Evolutionary conservation across 2,329 filamentous ascomycete genomes (phyloP).

Genomic region (Lasiodiplodia sp.): DNA sequence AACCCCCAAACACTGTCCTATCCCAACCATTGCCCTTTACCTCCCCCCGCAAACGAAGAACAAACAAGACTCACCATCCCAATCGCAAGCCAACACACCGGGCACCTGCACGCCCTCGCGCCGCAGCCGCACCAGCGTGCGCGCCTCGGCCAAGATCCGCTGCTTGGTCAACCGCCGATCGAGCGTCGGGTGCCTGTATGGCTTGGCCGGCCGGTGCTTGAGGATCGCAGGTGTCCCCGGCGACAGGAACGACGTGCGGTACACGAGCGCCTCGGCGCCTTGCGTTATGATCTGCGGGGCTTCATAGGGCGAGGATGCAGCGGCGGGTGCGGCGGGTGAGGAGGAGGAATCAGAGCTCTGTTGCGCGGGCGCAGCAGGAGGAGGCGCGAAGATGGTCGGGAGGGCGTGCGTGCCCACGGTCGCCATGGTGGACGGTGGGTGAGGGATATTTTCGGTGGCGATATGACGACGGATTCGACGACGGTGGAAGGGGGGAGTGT

Average conservation of each 20-base stretch:
- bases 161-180: constrained; percentile 87
- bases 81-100: constrained; percentile 74
- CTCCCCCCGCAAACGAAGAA: constrained; percentile 65
- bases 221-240: constrained; percentile 75
- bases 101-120: constrained; percentile 84
- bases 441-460: neutral
- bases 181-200: constrained; percentile 89
- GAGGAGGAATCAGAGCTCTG: neutral
- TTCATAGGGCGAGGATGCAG: neutral
- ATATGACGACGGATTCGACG: neutral
- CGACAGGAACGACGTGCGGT: constrained; percentile 81
- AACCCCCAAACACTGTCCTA: constrained; percentile 54
- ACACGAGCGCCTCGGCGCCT: constrained; percentile 94
- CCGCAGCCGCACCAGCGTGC: constrained; percentile 80
- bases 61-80: constrained; percentile 51
- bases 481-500: neutral
- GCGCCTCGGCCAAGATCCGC: constrained; percentile 86
- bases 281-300: constrained; percentile 73
- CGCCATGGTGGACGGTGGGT: constrained; percentile 13
- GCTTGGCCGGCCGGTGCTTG: constrained; percentile 90
- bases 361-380: neutral
- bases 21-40: constrained; percentile 52
- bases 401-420: constrained; percentile 32
- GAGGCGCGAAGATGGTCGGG: constrained; percentile 14
- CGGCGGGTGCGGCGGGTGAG: neutral